A percentile compares a stretch with the other conserved stretches of the same genome.
Conservation (phyloP, 2,329 filamentous ascomycete species). For the Atkinsonella hypoxylon region DNA sequence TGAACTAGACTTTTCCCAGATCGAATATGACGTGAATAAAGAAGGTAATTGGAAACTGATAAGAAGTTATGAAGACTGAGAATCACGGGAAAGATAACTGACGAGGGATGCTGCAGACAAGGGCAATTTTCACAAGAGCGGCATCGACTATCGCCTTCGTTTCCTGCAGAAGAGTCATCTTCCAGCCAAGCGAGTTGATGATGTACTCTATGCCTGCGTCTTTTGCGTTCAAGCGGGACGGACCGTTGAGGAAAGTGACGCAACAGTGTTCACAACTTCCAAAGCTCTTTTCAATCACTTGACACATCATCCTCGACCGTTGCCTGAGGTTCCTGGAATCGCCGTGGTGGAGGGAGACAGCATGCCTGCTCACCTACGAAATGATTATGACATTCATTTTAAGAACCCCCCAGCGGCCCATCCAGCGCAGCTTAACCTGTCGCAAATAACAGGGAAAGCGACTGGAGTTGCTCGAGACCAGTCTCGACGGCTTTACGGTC, state of each 20-base stretch:
- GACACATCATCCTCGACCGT: constrained; percentile 39
- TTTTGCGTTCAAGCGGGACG: constrained; percentile 39
- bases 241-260: constrained; percentile 41
- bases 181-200: constrained; percentile 35
- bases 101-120: constrained; percentile 4
- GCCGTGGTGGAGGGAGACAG: constrained; percentile 33
- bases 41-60: constrained; percentile 22
- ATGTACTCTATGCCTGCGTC: constrained; percentile 40
- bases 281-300: constrained; percentile 41
- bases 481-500: constrained; percentile 34
- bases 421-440: constrained; percentile 27
- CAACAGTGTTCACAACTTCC: constrained; percentile 44
- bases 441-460: constrained; percentile 29
- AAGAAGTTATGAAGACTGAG: not conserved
- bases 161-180: constrained; percentile 46
- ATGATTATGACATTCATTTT: constrained; percentile 44
- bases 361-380: constrained; percentile 26
- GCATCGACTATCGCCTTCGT: constrained; percentile 38
- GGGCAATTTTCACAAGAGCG: constrained; percentile 34
- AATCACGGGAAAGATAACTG: too few relatives aligned
- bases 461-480: constrained; percentile 33
- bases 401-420: constrained; percentile 27
- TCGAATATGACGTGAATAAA: constrained; percentile 39
- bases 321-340: constrained; percentile 36
- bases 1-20: constrained; percentile 38